Evolutionary conservation across 1,284 basidiomycete species (phyloP).

Genomic region (Ustilago tritici): DNA sequence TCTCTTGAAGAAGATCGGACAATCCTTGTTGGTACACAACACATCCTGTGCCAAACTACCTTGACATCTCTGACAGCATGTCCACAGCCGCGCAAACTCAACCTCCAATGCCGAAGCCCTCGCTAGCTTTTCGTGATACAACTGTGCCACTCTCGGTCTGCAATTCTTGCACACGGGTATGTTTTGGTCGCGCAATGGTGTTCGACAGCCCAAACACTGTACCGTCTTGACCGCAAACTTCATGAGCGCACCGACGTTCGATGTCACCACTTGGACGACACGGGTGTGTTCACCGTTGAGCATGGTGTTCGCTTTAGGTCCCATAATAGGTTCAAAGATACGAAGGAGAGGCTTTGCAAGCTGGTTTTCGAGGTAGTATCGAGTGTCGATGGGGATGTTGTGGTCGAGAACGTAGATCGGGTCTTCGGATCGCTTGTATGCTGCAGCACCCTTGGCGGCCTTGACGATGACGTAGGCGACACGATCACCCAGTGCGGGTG

Average conservation of each 20-base stretch:
- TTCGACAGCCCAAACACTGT: conserved; percentile 67
- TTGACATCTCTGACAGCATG: conserved; percentile 68
- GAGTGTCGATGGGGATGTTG: conserved; percentile 69
- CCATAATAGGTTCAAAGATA: conserved; percentile 69
- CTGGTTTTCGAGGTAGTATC: conserved; percentile 69
- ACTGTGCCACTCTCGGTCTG: conserved; percentile 58
- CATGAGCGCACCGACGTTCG: conserved; percentile 68
- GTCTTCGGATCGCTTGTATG: conserved; percentile 68
- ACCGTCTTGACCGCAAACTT: conserved; percentile 69
- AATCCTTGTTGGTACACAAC: conserved; percentile 94
- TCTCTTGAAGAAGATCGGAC: conserved; percentile 97
- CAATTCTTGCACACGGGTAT: conserved; percentile 67
- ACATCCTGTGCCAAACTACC: conserved; percentile 79
- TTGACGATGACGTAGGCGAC: conserved; percentile 70
- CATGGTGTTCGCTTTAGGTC: conserved; percentile 58
- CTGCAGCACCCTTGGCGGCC: conserved; percentile 66
- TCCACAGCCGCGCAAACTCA: conserved; percentile 68
- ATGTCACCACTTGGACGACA: conserved; percentile 65
- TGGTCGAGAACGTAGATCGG: conserved; percentile 69
- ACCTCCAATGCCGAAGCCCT: conserved; percentile 61
- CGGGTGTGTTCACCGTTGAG: conserved; percentile 68
- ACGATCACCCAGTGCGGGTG: conserved; percentile 67
- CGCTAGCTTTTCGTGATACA: conserved; percentile 66
- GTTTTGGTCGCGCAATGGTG: conserved; percentile 63
- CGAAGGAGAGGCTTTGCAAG: conserved; percentile 68